phyloP scores from a whole-genome alignment of 2,329 filamentous ascomycete genomes.

The Colletotrichum sp. region DNA sequence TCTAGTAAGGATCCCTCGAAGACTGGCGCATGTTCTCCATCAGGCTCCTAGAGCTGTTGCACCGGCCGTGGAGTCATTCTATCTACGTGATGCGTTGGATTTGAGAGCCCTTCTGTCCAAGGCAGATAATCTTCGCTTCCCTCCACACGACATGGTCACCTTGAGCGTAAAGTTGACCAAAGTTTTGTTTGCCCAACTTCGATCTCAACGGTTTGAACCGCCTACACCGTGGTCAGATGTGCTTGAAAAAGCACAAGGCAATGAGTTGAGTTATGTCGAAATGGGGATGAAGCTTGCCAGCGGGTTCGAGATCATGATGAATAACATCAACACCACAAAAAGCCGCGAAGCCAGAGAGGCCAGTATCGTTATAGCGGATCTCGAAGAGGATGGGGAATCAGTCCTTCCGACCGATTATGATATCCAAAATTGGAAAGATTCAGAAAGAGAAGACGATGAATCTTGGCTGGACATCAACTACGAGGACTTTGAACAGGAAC shows the following conservation, averaged over 20 bases:
- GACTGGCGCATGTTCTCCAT: slow-evolving; percentile 80
- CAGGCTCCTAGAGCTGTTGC: slow-evolving; percentile 77
- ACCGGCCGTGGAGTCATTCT: slow-evolving; percentile 88
- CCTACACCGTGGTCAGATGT: slow-evolving; percentile 55
- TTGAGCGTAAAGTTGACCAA: slow-evolving; percentile 84
- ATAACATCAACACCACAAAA: slow-evolving; percentile 70
- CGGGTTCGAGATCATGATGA: slow-evolving; percentile 87
- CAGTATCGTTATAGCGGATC: slow-evolving; percentile 75
- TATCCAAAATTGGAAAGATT: slow-evolving; percentile 71
- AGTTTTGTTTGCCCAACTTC: slow-evolving; percentile 88
- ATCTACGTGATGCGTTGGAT: slow-evolving; percentile 82
- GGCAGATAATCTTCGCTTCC: slow-evolving; percentile 64
- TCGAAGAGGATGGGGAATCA: slow-evolving; percentile 72
- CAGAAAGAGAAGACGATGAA: slow-evolving; percentile 77
- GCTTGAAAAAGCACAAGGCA: slow-evolving; percentile 28
- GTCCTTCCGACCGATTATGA: slow-evolving; percentile 74
- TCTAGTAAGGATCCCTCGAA: slow-evolving; percentile 77
- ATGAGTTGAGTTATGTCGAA: slow-evolving; percentile 53
- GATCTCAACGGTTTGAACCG: slow-evolving; percentile 80
- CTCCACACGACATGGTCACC: slow-evolving; percentile 79
- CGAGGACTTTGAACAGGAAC: slow-evolving; percentile 83
- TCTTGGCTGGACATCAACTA: slow-evolving; percentile 93
- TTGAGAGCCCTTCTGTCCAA: slow-evolving; percentile 71
- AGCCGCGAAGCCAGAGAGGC: slow-evolving; percentile 77
- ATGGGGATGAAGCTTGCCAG: slow-evolving; percentile 89